Evolutionary conservation across 1,284 basidiomycete genomes (phyloP), one percentile per base, ranked within the genome.

Genomic region (Coniferiporia weirii): DNA sequence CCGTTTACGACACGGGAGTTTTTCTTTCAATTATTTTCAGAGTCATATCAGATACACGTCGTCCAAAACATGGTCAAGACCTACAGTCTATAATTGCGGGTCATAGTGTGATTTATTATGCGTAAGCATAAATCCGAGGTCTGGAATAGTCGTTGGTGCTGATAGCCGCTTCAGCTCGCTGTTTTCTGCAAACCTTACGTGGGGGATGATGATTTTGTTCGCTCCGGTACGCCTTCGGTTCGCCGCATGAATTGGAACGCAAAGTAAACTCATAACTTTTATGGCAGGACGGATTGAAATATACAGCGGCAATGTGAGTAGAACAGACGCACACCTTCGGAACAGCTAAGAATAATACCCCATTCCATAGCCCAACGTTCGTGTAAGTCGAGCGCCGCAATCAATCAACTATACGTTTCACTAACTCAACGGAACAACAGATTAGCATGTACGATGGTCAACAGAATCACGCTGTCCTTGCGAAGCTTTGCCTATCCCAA

Each of bases 191-290:
- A 56, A 56, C 17, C 12, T 56, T 12, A 15, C 46, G 19, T 56
- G 54, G 54, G 54, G 43, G n/a, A 47, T 56, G 43, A 47, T 56
- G 54, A 56, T 56, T 46, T n/a, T 56, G 15, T 56, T 56, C 44
- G 54, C 54, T 13, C 54, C 54, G 5, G 54, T 56, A 17, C 10
- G 54, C 47, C 19, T 13, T 15, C 40, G 36, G 34, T 40, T 20
- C 12, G 27, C 5, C 27, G 27, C 27, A 27, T 27, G 27, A 27
- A 27, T 27, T 27, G 27, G 27, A 27, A 27, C 27, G 27, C 5
- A 5, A 27, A 27, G 27, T 5, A 27, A 27, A 27, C 27, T 27
- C 27, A 27, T 5, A 2, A 5, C 3, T 27, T 27, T 27, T 5
- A 5, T 27, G 27, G 5, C 27, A 27, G 27, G 27, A 27, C 27